Percentiles rank a stretch among this genome's conserved stretches.
These are phyloP conservation scores for Populus tremula DNA, from an alignment of 345 rosid species.

Conservation along the genomic window DNA sequence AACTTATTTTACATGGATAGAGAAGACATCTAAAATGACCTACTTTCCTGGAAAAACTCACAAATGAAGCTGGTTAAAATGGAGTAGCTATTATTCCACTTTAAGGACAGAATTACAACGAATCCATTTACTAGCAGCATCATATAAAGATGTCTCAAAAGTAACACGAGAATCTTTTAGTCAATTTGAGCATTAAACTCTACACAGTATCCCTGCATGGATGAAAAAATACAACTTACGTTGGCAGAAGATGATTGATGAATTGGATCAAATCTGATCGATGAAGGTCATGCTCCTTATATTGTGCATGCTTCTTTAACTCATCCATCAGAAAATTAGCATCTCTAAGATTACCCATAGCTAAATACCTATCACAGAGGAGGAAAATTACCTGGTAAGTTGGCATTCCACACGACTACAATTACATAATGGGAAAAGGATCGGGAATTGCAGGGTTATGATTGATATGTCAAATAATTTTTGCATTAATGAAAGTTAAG, in stretches of 20 bases:
- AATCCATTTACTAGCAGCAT: neutral
- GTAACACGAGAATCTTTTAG: neutral
- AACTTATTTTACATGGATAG: neutral
- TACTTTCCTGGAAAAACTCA: neutral
- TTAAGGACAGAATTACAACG: neutral
- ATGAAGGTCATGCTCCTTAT: conserved; percentile 51
- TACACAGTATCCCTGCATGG: neutral
- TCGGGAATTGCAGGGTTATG: neutral
- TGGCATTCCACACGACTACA: neutral
- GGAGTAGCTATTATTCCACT: neutral
- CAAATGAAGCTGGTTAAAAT: neutral
- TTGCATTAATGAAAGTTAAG: neutral
- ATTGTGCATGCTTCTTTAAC: conserved; percentile 59
- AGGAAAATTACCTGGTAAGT: conserved; percentile 9
- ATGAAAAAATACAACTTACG: conserved; percentile 42
- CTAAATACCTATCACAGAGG: conserved; percentile 54
- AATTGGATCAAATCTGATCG: conserved; percentile 67
- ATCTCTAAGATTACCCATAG: conserved; percentile 82
- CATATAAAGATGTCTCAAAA: neutral
- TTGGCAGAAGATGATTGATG: conserved; percentile 56
- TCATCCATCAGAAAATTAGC: conserved; percentile 77
- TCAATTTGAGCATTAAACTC: neutral
- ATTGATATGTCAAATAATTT: neutral
- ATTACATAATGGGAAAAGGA: neutral
- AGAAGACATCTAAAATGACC: neutral